Conservation (phyloP, 1,139 yeast genomes). For the Hemisphaericaspora xylofermentans region DNA sequence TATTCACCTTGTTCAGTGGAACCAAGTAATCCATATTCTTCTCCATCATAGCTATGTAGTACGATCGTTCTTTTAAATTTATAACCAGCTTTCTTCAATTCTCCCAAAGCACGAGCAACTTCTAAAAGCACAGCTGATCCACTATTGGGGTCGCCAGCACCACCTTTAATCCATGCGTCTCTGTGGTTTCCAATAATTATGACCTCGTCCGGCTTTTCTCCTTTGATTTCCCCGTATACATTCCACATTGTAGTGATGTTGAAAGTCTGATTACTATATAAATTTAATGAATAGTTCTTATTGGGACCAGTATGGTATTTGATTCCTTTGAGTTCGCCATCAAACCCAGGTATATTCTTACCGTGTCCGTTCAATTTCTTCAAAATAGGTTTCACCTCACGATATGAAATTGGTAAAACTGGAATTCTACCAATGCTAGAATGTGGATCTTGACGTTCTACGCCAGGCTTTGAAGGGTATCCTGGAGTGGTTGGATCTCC, state of each 20-base stretch:
- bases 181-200: constrained; percentile 48
- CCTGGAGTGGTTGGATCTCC: constrained; percentile 94
- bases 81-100: constrained; percentile 42
- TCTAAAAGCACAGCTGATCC: constrained; percentile 46
- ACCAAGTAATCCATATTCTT: constrained; percentile 48
- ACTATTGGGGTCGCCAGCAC: constrained; percentile 51
- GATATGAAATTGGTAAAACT: constrained; percentile 45
- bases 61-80: constrained; percentile 42
- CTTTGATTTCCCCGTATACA: constrained; percentile 48
- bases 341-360: constrained; percentile 30
- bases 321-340: constrained; percentile 43
- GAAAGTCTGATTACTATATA: constrained; percentile 41
- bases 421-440: constrained; percentile 46
- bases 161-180: constrained; percentile 57
- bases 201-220: constrained; percentile 39
- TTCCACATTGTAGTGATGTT: constrained; percentile 45
- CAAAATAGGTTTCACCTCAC: constrained; percentile 48
- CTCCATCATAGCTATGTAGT: constrained; percentile 47
- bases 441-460: constrained; percentile 43
- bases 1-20: constrained; percentile 49
- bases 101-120: constrained; percentile 47
- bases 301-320: constrained; percentile 49
- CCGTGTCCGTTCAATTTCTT: constrained; percentile 44
- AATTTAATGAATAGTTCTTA: constrained; percentile 42
- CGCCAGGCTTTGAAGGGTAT: constrained; percentile 63